Evolutionary conservation across 495 filamentous ascomycete species (phyloP).

Genomic region (Aspergillus hancockii): DNA sequence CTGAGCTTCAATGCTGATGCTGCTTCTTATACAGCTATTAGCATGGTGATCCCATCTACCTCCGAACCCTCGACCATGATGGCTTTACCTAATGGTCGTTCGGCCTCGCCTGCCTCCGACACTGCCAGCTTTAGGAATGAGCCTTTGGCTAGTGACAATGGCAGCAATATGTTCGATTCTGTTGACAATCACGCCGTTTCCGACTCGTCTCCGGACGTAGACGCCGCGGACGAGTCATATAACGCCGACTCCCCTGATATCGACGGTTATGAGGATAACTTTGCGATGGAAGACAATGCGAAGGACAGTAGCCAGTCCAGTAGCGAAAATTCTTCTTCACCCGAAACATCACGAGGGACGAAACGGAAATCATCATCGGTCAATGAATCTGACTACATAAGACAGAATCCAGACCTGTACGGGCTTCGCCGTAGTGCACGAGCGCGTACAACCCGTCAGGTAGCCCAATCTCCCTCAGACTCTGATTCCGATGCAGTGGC

Average conservation of each 20-base stretch:
- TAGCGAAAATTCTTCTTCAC: slow-evolving; percentile 65
- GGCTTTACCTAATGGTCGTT: slow-evolving; percentile 51
- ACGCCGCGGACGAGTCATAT: slow-evolving; percentile 62
- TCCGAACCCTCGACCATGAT: slow-evolving; percentile 43
- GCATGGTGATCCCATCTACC: slow-evolving; percentile 55
- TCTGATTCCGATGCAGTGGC: slow-evolving; percentile 53
- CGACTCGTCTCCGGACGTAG: slow-evolving; percentile 57
- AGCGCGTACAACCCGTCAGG: slow-evolving; percentile 49
- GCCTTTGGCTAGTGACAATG: slow-evolving; percentile 48
- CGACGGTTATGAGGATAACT: slow-evolving; percentile 74
- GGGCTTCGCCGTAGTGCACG: slow-evolving; percentile 85
- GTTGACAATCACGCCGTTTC: slow-evolving; percentile 42
- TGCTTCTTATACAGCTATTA: slow-evolving; percentile 44
- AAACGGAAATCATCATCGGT: slow-evolving; percentile 76
- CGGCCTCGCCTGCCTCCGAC: slow-evolving; percentile 40
- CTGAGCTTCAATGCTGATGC: slow-evolving; percentile 51
- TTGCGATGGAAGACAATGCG: slow-evolving; percentile 64
- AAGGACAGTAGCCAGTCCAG: slow-evolving; percentile 50
- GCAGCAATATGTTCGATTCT: slow-evolving; percentile 53
- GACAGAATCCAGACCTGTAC: slow-evolving; percentile 93
- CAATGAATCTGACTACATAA: slow-evolving; percentile 80
- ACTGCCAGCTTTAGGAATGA: slow-evolving; percentile 39
- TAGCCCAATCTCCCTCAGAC: slow-evolving; percentile 77
- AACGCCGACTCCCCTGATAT: slow-evolving; percentile 38
- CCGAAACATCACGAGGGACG: slow-evolving; percentile 59